phyloP scores from a whole-genome alignment of 805 yeast genomes.

The Pichia nakasei region DNA sequence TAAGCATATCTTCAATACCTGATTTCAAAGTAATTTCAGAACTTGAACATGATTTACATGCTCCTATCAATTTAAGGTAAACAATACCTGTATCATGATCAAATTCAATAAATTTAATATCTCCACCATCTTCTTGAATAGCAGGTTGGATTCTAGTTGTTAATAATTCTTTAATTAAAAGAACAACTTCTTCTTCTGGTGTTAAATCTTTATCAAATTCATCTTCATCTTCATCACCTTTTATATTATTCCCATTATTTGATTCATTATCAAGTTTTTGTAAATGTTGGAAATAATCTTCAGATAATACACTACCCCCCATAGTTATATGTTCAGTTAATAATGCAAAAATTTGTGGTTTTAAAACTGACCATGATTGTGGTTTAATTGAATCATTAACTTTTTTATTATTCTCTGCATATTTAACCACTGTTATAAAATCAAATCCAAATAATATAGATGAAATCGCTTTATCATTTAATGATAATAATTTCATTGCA shows the following conservation, averaged over 20 bases:
- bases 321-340: slow-evolving; percentile 47
- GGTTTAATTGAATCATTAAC: slow-evolving; percentile 10
- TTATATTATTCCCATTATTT: slow-evolving; percentile 17
- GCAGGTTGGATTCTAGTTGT: slow-evolving; percentile 96
- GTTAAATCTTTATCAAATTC: slow-evolving; percentile 49
- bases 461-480: slow-evolving; percentile 57
- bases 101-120: slow-evolving; percentile 79
- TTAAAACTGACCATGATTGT: slow-evolving; percentile 46
- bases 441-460: slow-evolving; percentile 76
- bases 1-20: slow-evolving; percentile 96
- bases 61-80: slow-evolving; percentile 83
- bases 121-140: slow-evolving; percentile 98
- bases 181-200: slow-evolving; percentile 54
- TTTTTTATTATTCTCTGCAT: slow-evolving; percentile 20
- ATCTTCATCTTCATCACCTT: slow-evolving; percentile 17
- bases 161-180: slow-evolving; percentile 85
- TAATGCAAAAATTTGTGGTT: slow-evolving; percentile 58
- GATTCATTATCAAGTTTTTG: slow-evolving; percentile 26
- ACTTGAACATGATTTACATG: slow-evolving; percentile 88
- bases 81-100: slow-evolving; percentile 84
- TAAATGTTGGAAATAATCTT: slow-evolving; percentile 25
- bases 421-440: slow-evolving; percentile 75
- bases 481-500: slow-evolving; percentile 62
- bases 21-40: slow-evolving; percentile 87
- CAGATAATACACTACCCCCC: slow-evolving; percentile 46